Percentiles rank a stretch among this genome's conserved stretches.
Evolutionary conservation across 2,329 filamentous ascomycete genomes (phyloP).

Genomic region (Penicillium oxalicum): DNA sequence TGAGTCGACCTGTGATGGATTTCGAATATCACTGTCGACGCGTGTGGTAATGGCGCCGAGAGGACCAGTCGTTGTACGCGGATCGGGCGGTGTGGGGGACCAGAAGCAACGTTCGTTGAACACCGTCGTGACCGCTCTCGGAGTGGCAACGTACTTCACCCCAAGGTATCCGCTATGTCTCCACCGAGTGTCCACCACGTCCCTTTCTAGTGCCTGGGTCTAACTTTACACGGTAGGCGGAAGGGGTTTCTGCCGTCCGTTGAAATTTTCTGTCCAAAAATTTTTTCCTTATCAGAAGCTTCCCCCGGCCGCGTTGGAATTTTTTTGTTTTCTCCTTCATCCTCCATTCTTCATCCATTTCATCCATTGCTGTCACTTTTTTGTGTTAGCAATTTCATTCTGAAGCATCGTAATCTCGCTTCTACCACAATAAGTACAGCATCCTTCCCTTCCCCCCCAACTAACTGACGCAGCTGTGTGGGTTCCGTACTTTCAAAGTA

Average conservation of each 20-base stretch:
- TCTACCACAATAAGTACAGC: constrained; percentile 14
- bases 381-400: constrained; percentile 12
- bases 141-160: neutral
- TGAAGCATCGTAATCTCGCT: constrained; percentile 3
- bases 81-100: neutral
- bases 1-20: neutral
- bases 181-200: constrained; percentile 1
- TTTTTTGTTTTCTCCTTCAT: constrained; percentile 22
- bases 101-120: neutral
- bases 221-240: constrained; percentile 22
- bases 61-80: neutral
- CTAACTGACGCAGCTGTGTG: constrained; percentile 31
- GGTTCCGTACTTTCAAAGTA: constrained; percentile 30
- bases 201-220: constrained; percentile 13
- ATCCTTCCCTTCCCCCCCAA: constrained; percentile 12
- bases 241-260: constrained; percentile 26
- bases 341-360: constrained; percentile 12
- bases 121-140: neutral
- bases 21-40: too few relatives aligned
- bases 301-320: constrained; percentile 15
- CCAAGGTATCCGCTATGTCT: constrained; percentile 19
- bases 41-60: too few relatives aligned
- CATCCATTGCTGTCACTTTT: constrained; percentile 10
- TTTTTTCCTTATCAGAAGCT: constrained; percentile 27
- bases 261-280: constrained; percentile 23